Conservation (phyloP, 805 yeast species). For the Hanseniaspora meyeri region DNA sequence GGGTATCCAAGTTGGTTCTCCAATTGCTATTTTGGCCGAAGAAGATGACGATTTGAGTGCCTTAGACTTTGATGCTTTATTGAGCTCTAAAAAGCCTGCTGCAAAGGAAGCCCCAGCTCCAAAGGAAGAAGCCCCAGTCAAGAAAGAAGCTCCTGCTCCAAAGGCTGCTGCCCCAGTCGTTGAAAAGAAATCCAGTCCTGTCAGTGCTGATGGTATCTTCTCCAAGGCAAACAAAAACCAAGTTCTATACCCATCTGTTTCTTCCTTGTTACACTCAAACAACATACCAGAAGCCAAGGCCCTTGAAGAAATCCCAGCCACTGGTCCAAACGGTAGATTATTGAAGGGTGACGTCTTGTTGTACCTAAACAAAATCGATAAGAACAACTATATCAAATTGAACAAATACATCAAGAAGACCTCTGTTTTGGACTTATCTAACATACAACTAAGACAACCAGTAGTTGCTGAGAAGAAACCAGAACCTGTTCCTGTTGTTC, state of each 20-base stretch:
- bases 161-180: constrained; percentile 14
- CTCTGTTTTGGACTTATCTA: constrained; percentile 58
- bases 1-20: constrained; percentile 71
- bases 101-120: constrained; percentile 19
- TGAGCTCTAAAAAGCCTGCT: constrained; percentile 18
- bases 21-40: constrained; percentile 84
- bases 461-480: constrained; percentile 21
- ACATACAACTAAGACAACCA: constrained; percentile 35
- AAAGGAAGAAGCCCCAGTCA: constrained; percentile 15
- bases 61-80: constrained; percentile 44
- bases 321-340: constrained; percentile 82
- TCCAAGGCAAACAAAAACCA: constrained; percentile 52
- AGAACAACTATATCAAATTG: constrained; percentile 41
- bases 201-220: constrained; percentile 17
- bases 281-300: constrained; percentile 62
- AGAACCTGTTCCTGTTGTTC: constrained; percentile 17
- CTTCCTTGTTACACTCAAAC: constrained; percentile 46
- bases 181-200: constrained; percentile 15
- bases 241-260: constrained; percentile 68
- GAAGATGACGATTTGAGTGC: constrained; percentile 66
- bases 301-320: constrained; percentile 54
- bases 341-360: constrained; percentile 88
- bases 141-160: constrained; percentile 14
- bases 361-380: constrained; percentile 57
- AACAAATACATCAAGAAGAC: constrained; percentile 44